Percentiles rank a stretch among this genome's conserved stretches.
Evolutionary conservation across 208 protist species (phyloP).

Genomic region (Acanthamoeba castellanii): DNA sequence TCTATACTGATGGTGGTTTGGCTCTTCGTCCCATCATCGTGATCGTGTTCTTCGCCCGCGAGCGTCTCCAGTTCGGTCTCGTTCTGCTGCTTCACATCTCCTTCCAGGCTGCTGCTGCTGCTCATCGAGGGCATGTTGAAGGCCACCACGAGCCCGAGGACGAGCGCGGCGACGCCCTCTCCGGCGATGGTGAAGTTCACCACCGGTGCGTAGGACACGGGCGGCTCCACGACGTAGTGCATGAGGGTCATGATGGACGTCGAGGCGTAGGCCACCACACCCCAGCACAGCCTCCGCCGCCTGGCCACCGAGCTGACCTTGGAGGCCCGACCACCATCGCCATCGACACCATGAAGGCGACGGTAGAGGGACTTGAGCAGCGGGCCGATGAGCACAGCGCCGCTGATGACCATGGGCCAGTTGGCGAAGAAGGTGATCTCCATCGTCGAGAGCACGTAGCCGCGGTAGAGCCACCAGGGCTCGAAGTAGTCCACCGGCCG

Average conservation of each 20-base stretch:
- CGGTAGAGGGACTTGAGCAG: not conserved
- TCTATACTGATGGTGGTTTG: too few relatives aligned
- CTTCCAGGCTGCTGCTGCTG: too few relatives aligned
- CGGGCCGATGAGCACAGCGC: not conserved
- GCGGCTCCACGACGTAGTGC: constrained; percentile 37
- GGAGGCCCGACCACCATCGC: not conserved
- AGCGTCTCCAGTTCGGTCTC: too few relatives aligned
- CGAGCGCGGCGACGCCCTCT: constrained; percentile 49
- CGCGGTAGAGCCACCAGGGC: constrained; percentile 32
- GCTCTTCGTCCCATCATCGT: too few relatives aligned
- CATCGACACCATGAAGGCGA: too few relatives aligned
- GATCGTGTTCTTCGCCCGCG: too few relatives aligned
- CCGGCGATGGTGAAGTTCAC: constrained; percentile 79
- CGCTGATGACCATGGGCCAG: not conserved
- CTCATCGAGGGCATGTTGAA: not conserved
- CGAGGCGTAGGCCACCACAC: constrained; percentile 10
- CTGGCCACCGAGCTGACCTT: not conserved
- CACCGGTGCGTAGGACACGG: not conserved
- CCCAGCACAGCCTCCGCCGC: not conserved
- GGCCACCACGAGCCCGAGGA: not conserved
- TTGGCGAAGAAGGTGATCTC: constrained; percentile 65
- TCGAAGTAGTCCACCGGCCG: constrained; percentile 52
- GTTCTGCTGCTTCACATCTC: too few relatives aligned
- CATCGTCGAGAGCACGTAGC: constrained; percentile 55
- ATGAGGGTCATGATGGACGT: constrained; percentile 14